phyloP scores from a whole-genome alignment of 306 rosid genomes.

The Luffa acutangula region DNA sequence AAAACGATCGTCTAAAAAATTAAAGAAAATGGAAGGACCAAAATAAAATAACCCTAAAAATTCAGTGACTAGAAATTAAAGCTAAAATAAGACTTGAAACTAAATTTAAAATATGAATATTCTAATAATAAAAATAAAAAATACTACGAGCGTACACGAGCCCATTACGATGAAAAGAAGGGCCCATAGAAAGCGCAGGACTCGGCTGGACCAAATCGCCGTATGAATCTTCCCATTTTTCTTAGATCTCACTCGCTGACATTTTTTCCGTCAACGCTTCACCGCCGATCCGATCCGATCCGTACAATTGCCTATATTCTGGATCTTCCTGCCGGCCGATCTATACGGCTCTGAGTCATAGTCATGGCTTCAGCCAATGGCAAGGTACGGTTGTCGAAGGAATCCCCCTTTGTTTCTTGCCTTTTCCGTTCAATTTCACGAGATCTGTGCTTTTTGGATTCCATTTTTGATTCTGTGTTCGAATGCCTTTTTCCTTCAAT shows the following conservation, averaged over 20 bases:
- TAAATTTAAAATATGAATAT: background rate
- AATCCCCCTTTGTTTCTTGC: background rate
- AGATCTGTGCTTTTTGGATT: background rate
- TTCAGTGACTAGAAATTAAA: too few relatives aligned
- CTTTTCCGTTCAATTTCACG: background rate
- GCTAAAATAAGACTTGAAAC: background rate
- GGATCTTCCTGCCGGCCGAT: slow-evolving; percentile 6
- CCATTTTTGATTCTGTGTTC: background rate
- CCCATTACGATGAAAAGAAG: background rate
- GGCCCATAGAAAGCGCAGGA: background rate
- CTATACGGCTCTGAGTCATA: background rate
- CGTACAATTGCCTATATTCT: background rate
- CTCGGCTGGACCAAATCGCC: background rate
- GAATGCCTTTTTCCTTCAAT: background rate
- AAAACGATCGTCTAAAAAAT: too few relatives aligned
- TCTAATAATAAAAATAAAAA: background rate
- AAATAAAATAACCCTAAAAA: too few relatives aligned
- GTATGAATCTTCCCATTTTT: background rate
- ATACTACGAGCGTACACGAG: background rate
- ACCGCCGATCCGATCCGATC: background rate
- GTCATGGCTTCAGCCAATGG: slow-evolving; percentile 5
- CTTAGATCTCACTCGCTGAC: background rate
- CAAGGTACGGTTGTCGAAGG: background rate
- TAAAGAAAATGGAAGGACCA: too few relatives aligned
- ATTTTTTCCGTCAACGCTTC: slow-evolving; percentile 1